These are phyloP conservation scores for Cerioporus squamosus DNA, from an alignment of 1,284 basidiomycete genomes.

Conservation along the genomic window DNA sequence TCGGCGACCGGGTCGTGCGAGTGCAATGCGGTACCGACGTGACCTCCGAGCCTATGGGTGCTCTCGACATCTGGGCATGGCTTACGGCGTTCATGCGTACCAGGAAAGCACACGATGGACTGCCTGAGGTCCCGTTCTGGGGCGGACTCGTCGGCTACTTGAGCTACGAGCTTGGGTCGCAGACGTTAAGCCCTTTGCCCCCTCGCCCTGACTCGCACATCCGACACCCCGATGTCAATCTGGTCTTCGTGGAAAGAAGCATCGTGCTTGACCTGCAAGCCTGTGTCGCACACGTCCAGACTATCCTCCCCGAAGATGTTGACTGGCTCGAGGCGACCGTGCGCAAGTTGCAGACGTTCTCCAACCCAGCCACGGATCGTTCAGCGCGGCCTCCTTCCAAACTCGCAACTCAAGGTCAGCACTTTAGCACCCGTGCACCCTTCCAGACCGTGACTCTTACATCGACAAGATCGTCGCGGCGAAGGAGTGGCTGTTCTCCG, in stretches of 20 bases:
- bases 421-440: slow-evolving; percentile 32
- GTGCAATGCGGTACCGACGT: slow-evolving; percentile 35
- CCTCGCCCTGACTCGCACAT: slow-evolving; percentile 25
- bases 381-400: not conserved
- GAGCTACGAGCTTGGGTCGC: slow-evolving; percentile 77
- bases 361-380: not conserved
- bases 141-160: slow-evolving; percentile 75
- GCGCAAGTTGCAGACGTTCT: slow-evolving; percentile 27
- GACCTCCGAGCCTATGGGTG: slow-evolving; percentile 37
- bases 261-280: slow-evolving; percentile 64
- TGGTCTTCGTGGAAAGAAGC: slow-evolving; percentile 77
- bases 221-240: slow-evolving; percentile 69
- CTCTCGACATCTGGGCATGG: slow-evolving; percentile 72
- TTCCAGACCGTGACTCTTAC: slow-evolving; percentile 68
- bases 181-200: slow-evolving; percentile 47
- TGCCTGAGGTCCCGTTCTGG: slow-evolving; percentile 70
- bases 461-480: slow-evolving; percentile 74
- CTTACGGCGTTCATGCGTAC: slow-evolving; percentile 66
- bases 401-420: slow-evolving; percentile 6
- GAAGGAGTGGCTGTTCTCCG: slow-evolving; percentile 78
- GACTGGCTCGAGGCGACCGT: slow-evolving; percentile 57
- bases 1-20: slow-evolving; percentile 53
- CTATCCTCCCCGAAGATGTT: slow-evolving; percentile 60
- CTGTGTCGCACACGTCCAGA: slow-evolving; percentile 61
- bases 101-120: slow-evolving; percentile 50